These are phyloP conservation scores for Caloboletus firmus DNA, from an alignment of 1,284 basidiomycete genomes.

Conservation along the genomic window DNA sequence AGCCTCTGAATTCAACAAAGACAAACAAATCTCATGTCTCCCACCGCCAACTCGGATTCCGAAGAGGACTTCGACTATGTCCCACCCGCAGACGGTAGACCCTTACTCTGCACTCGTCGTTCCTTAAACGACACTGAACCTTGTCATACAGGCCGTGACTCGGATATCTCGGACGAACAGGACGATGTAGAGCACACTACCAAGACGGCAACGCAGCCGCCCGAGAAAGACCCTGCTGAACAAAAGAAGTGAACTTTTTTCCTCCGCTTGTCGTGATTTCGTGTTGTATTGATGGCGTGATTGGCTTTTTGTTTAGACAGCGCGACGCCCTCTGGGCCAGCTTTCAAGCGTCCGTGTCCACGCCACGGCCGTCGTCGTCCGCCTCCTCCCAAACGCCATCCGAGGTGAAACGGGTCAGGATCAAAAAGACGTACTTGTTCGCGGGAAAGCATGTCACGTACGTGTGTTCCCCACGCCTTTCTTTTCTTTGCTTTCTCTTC, in stretches of 20 bases:
- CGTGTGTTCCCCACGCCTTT: conserved; percentile 28
- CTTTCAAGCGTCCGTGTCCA: conserved; percentile 56
- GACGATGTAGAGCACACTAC: conserved; percentile 11
- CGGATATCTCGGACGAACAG: conserved; percentile 38
- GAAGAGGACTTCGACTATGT: conserved; percentile 68
- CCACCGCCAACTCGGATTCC: conserved; percentile 47
- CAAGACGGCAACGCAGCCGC: conserved; percentile 8
- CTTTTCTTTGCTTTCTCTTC: too few relatives aligned
- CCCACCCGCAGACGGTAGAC: conserved; percentile 45
- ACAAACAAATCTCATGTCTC: conserved; percentile 28
- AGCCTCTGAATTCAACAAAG: conserved; percentile 27
- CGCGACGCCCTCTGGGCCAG: conserved; percentile 58
- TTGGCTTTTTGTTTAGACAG: conserved; percentile 10
- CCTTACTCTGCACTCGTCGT: too few relatives aligned
- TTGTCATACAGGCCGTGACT: conserved; percentile 36
- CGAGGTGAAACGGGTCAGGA: conserved; percentile 51
- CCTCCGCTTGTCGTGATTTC: background rate
- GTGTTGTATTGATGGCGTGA: background rate
- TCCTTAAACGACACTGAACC: background rate
- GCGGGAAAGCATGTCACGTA: conserved; percentile 74
- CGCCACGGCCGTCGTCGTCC: conserved; percentile 12
- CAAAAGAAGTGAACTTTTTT: conserved; percentile 43
- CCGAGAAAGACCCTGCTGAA: conserved; percentile 37
- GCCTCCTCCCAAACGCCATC: background rate
- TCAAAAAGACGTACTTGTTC: conserved; percentile 67